Evolutionary conservation across 2,329 filamentous ascomycete species (phyloP), one percentile per base, ranked within the genome.

Genomic region (Colletotrichum trifolii): DNA sequence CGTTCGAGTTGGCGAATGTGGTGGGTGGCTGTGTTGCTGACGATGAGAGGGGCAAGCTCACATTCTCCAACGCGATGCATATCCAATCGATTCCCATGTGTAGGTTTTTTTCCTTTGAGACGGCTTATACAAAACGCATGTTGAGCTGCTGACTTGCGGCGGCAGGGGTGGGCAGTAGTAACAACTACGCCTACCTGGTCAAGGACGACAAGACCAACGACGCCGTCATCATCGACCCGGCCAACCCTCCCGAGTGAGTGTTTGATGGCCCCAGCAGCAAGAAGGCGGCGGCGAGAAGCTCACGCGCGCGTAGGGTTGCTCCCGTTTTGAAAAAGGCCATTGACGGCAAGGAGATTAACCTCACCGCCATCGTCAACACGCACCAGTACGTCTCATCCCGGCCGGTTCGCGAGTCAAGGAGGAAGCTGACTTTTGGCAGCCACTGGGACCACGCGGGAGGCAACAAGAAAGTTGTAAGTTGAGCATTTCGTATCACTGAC

Each of bases 371-470:
- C 74, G 89, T 98, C 73, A 99, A 99, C 75, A 99, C 96, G 2
- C 96, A 99, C 74, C 95, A 98, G 94, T 97, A 82, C 78, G 92
- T 78, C n/a, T n/a, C 33, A 13, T 17, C 10, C 15, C 43, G 15
- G 15, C 38, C 13, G 45, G 40, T 57, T 40, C 46, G n/a, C 45
- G 15, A 35, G 4, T 8, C 11, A 9, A 25, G 33, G 4, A 15
- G 8, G 8, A 34, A 39, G 34, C 36, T 58, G 9, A 25, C 25
- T 50, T 11, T 17, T 8, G 48, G 33, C 67, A 97, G 94, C 75
- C 96, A 99, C 76, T 91, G 90, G 83, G 96, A 99, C 71, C 96
- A 99, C 78, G 91, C 96, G 1, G 96, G 96, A 68, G 96, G 96
- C 8, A 99, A 99, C 77, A 85, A 87, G 62, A 89, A 94, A 72